Conservation (phyloP, 2,329 filamentous ascomycete species). For the Trichoderma cornu-damae region DNA sequence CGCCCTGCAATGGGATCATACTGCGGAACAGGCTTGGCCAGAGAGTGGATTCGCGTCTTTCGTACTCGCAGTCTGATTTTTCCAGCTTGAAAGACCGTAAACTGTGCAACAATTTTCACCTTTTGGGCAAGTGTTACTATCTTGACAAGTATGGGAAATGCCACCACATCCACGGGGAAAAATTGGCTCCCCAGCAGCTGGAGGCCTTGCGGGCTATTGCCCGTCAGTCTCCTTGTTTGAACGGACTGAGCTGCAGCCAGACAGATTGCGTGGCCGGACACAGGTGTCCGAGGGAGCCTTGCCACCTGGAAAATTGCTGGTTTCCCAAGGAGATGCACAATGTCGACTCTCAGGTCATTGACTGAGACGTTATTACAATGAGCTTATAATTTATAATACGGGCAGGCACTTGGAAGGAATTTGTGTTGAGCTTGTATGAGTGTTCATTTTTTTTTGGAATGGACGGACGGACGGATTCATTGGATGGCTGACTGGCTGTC, state of each 20-base stretch:
- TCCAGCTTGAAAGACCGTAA: conserved; percentile 27
- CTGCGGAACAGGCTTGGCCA: conserved; percentile 27
- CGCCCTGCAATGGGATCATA: not conserved
- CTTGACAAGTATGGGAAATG: conserved; percentile 22
- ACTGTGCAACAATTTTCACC: conserved; percentile 33
- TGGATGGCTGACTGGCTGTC: not conserved
- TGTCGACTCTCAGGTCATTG: conserved; percentile 18
- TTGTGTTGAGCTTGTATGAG: conserved; percentile 1
- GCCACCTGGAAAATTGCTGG: conserved; percentile 18
- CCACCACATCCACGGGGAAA: conserved; percentile 26
- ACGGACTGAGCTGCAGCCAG: conserved; percentile 27
- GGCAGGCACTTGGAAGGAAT: not conserved
- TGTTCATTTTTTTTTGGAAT: not conserved
- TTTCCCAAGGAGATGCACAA: conserved; percentile 23
- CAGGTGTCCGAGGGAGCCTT: conserved; percentile 21
- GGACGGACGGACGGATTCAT: not conserved
- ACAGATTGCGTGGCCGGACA: conserved; percentile 24
- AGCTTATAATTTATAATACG: not conserved
- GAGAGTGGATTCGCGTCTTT: conserved; percentile 27
- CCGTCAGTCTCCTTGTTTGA: conserved; percentile 27
- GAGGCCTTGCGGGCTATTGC: conserved; percentile 30
- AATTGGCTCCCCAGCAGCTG: conserved; percentile 23
- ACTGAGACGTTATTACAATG: not conserved
- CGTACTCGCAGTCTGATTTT: conserved; percentile 22
- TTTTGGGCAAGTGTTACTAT: conserved; percentile 25